Conservation (phyloP, 345 rosid species). For the Salix viminalis region DNA sequence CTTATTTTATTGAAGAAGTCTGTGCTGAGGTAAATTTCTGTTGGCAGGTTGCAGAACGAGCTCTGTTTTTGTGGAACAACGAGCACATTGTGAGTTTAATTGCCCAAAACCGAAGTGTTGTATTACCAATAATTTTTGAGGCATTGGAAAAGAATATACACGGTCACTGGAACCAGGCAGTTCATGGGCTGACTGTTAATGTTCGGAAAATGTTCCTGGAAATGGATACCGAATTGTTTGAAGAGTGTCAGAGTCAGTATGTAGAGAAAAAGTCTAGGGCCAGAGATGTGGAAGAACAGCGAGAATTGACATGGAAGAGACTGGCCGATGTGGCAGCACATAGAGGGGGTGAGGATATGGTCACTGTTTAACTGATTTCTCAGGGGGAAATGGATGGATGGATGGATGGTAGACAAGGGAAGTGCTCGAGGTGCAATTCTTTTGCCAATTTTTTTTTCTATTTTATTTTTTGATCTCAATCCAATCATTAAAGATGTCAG, state of each 20-base stretch:
- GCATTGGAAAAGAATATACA: slow-evolving; percentile 74
- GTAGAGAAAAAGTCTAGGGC: slow-evolving; percentile 60
- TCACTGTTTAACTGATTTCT: slow-evolving; percentile 33
- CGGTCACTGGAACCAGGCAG: slow-evolving; percentile 84
- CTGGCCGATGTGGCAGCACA: slow-evolving; percentile 58
- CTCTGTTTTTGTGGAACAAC: slow-evolving; percentile 86
- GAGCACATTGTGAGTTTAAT: slow-evolving; percentile 76
- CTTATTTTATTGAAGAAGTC: neutral
- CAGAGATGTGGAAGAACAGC: slow-evolving; percentile 60
- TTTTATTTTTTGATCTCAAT: slow-evolving; percentile 13
- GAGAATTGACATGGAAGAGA: slow-evolving; percentile 71
- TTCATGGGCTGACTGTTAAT: slow-evolving; percentile 71
- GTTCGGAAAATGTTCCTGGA: slow-evolving; percentile 81
- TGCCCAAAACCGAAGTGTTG: slow-evolving; percentile 61
- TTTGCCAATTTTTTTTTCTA: neutral
- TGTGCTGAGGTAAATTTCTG: slow-evolving; percentile 15
- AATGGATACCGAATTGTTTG: slow-evolving; percentile 74
- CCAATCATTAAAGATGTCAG: slow-evolving; percentile 27
- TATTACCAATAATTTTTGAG: slow-evolving; percentile 66
- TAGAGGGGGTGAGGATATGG: slow-evolving; percentile 52
- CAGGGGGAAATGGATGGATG: neutral
- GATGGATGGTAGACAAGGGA: slow-evolving; percentile 12
- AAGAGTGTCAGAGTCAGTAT: slow-evolving; percentile 61
- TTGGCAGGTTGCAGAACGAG: slow-evolving; percentile 83
- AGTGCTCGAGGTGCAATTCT: slow-evolving; percentile 33